Percentiles rank a stretch among this genome's conserved stretches.
Evolutionary conservation across 2,329 filamentous ascomycete species (phyloP).

Genomic region (Capronia americana): DNA sequence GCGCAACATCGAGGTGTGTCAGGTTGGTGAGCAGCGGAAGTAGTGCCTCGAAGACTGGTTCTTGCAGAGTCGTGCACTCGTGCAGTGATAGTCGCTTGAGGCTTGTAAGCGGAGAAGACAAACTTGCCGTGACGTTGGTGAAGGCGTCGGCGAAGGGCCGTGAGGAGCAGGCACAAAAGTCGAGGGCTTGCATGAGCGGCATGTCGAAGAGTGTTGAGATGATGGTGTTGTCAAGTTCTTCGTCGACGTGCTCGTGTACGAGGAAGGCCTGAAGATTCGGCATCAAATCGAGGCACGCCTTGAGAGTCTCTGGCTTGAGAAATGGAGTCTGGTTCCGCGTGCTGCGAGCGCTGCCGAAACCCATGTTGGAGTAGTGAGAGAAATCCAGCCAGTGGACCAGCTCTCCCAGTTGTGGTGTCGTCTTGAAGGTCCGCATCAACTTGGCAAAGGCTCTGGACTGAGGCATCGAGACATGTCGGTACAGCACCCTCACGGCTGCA

Average conservation of each 20-base stretch:
- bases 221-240: slow-evolving; percentile 72
- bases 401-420: slow-evolving; percentile 72
- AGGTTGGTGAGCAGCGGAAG: slow-evolving; percentile 72
- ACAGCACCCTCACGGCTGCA: slow-evolving; percentile 75
- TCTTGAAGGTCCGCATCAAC: slow-evolving; percentile 71
- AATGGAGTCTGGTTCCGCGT: slow-evolving; percentile 78
- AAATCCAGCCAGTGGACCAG: slow-evolving; percentile 82
- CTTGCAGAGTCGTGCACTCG: slow-evolving; percentile 74
- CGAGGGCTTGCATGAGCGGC: slow-evolving; percentile 69
- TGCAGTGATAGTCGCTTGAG: slow-evolving; percentile 76
- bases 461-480: slow-evolving; percentile 79
- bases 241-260: slow-evolving; percentile 80
- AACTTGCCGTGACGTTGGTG: slow-evolving; percentile 56
- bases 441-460: slow-evolving; percentile 85
- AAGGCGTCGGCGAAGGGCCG: slow-evolving; percentile 71
- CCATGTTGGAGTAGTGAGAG: slow-evolving; percentile 82
- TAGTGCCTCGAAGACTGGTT: slow-evolving; percentile 70
- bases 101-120: slow-evolving; percentile 57
- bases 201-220: slow-evolving; percentile 73
- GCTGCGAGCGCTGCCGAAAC: slow-evolving; percentile 74
- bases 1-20: slow-evolving; percentile 80
- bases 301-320: slow-evolving; percentile 74
- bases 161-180: slow-evolving; percentile 79
- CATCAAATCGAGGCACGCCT: slow-evolving; percentile 73
- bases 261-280: slow-evolving; percentile 79